Evolutionary conservation across 768 basidiomycete species (phyloP).

Genomic region (Russula dissimulans): DNA sequence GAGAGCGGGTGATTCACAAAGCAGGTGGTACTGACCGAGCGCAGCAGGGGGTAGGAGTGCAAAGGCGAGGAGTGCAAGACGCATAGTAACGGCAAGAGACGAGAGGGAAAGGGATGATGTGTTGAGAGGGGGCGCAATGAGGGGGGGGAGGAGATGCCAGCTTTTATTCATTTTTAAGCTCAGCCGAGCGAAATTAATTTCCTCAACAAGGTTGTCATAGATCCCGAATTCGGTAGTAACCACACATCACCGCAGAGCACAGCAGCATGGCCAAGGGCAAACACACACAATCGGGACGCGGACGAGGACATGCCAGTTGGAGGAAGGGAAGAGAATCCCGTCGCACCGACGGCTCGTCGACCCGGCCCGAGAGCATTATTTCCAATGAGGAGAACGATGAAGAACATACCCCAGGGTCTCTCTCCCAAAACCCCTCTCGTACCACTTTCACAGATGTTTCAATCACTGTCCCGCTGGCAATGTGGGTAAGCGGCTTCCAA

Average conservation of each 20-base stretch:
- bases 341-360: constrained; percentile 8
- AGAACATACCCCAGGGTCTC: not conserved
- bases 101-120: not conserved
- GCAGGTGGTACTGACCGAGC: constrained; percentile 18
- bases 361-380: constrained; percentile 50
- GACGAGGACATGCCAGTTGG: not conserved
- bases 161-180: constrained; percentile 11
- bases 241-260: not conserved
- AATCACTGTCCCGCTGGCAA: constrained; percentile 69
- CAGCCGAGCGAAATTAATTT: not conserved
- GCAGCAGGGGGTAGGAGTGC: constrained; percentile 24
- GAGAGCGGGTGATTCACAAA: not conserved
- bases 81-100: constrained; percentile 22
- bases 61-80: constrained; percentile 22
- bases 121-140: too few species aligned
- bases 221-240: not conserved
- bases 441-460: constrained; percentile 3
- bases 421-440: not conserved
- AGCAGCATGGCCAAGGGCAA: constrained; percentile 12
- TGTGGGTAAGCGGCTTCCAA: constrained; percentile 68
- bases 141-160: too few species aligned
- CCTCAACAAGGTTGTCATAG: not conserved
- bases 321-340: not conserved
- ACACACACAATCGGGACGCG: not conserved
- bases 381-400: constrained; percentile 28